A percentile compares a stretch with the other conserved stretches of the same genome.
Conservation (phyloP, 495 filamentous ascomycete species). For the Talaromyces wortmannii region DNA sequence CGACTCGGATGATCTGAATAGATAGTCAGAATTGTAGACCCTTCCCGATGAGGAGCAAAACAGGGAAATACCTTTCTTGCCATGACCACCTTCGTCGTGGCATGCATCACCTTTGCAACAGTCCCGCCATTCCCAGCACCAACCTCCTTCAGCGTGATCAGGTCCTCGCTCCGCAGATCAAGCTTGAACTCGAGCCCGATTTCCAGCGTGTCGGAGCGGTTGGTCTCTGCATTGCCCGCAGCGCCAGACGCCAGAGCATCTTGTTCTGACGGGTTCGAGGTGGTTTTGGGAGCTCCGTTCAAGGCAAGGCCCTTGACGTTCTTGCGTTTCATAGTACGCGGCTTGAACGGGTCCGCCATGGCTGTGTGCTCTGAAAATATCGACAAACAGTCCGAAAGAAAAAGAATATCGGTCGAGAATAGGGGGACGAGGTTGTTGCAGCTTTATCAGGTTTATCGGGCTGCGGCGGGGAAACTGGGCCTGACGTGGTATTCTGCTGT, state of each 20-base stretch:
- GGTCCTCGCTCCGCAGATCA: constrained; percentile 84
- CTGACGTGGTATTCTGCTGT: no score
- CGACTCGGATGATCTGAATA: constrained; percentile 87
- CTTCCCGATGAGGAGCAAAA: not conserved
- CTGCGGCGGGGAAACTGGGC: no score
- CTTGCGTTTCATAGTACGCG: constrained; percentile 93
- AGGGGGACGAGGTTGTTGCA: not conserved
- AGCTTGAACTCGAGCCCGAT: constrained; percentile 96
- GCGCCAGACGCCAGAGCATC: constrained; percentile 54
- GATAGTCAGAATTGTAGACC: not conserved
- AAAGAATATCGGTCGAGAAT: not conserved
- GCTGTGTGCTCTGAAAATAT: constrained; percentile 9
- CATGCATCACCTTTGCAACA: constrained; percentile 94
- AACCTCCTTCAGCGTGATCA: constrained; percentile 88
- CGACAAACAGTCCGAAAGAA: not conserved
- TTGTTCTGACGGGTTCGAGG: constrained; percentile 48
- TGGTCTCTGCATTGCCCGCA: constrained; percentile 51
- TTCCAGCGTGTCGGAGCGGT: constrained; percentile 73
- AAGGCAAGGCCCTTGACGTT: constrained; percentile 94
- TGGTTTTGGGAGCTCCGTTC: constrained; percentile 56
- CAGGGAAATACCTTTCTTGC: constrained; percentile 73
- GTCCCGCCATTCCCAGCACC: constrained; percentile 96
- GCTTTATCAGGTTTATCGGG: no score
- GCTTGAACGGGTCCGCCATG: constrained; percentile 83
- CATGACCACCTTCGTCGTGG: constrained; percentile 92